These are phyloP conservation scores for Seiridium unicorne DNA, from an alignment of 2,329 filamentous ascomycete genomes.

Conservation along the genomic window DNA sequence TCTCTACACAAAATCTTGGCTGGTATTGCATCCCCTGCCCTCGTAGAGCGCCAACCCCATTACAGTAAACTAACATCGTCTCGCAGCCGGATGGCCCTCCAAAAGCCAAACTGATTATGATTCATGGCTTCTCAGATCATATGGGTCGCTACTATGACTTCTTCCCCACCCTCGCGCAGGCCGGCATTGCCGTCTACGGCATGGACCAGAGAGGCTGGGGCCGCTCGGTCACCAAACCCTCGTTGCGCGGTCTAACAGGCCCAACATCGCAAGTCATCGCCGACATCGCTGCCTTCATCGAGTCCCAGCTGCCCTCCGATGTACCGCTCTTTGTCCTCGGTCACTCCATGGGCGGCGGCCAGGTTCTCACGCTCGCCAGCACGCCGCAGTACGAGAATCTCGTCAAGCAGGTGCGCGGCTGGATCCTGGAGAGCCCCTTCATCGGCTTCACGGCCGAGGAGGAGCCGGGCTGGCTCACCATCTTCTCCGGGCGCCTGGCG, in stretches of 20 bases:
- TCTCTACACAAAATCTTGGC: conserved; percentile 59
- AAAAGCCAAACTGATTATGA: conserved; percentile 73
- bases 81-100: conserved; percentile 52
- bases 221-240: conserved; percentile 59
- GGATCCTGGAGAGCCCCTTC: conserved; percentile 76
- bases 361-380: conserved; percentile 63
- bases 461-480: conserved; percentile 61
- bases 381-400: conserved; percentile 51
- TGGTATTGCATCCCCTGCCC: conserved; percentile 34
- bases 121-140: conserved; percentile 92
- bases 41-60: not conserved
- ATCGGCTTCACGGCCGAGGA: conserved; percentile 67
- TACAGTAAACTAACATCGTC: not conserved
- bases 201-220: conserved; percentile 94
- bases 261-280: conserved; percentile 69
- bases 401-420: conserved; percentile 64
- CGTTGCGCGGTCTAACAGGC: conserved; percentile 71
- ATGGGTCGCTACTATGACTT: conserved; percentile 73
- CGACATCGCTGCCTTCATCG: conserved; percentile 77
- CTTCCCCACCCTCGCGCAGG: conserved; percentile 66
- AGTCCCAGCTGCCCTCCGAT: conserved; percentile 46
- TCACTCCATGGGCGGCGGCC: conserved; percentile 86
- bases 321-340: conserved; percentile 81
- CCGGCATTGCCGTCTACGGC: conserved; percentile 72
- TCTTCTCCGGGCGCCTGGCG: conserved; percentile 66